Percentiles rank a stretch among this genome's conserved stretches.
These are phyloP conservation scores for Heimioporus sp. DNA, from an alignment of 768 basidiomycete species.

Conservation along the genomic window DNA sequence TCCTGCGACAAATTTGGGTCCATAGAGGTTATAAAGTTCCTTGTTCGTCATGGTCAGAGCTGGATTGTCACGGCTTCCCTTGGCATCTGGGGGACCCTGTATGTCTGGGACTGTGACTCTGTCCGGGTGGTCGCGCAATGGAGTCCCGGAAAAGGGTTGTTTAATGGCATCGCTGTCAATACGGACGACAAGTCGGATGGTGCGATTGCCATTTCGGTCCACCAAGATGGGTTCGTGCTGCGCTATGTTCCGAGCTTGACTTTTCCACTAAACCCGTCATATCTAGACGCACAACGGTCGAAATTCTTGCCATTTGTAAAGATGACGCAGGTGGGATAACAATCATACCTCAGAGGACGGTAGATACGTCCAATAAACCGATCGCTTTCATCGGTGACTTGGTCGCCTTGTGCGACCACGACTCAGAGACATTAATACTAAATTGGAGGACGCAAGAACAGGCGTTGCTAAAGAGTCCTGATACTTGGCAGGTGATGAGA, in stretches of 20 bases:
- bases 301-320: constrained; percentile 27
- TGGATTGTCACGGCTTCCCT: constrained; percentile 55
- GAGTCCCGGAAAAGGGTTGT: constrained; percentile 52
- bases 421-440: constrained; percentile 47
- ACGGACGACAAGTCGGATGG: constrained; percentile 42
- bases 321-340: constrained; percentile 9
- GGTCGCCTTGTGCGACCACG: constrained; percentile 54
- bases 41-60: constrained; percentile 42
- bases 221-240: constrained; percentile 43
- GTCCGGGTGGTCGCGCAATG: constrained; percentile 43
- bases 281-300: constrained; percentile 19
- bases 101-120: constrained; percentile 45
- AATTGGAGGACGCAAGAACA: constrained; percentile 52
- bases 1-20: constrained; percentile 36
- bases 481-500: constrained; percentile 30
- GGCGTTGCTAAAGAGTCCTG: constrained; percentile 44
- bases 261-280: constrained; percentile 14
- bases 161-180: constrained; percentile 54
- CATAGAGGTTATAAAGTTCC: constrained; percentile 53
- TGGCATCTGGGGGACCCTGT: constrained; percentile 58
- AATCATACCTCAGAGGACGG: constrained; percentile 32
- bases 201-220: constrained; percentile 49
- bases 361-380: constrained; percentile 45
- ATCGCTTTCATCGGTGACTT: constrained; percentile 50
- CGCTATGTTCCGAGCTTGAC: constrained; percentile 4